Evolutionary conservation across 2,329 filamentous ascomycete genomes (phyloP), one percentile per base, ranked within the genome.

Genomic region (Botrytis aclada): DNA sequence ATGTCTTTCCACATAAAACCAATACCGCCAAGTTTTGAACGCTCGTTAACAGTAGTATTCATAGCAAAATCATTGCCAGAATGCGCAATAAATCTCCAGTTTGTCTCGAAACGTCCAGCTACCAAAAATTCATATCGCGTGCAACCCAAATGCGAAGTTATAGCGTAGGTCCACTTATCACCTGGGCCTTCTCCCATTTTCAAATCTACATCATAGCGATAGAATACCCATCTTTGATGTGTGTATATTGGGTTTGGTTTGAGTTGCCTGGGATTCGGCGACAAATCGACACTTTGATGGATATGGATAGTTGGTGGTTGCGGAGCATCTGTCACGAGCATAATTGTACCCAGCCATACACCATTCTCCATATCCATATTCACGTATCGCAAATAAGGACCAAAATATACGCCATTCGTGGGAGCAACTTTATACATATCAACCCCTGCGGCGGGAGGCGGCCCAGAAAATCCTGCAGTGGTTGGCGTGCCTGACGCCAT

Each of bases 1-100:
- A 99, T 95, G 79, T 99, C 96, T 80, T 98, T 98, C 96, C 96
- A 99, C 95, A 99, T 97, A 80, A 96, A 93, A 0, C 95, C 93
- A 1, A 97, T 88, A 1, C 96, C 96, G 43, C 96, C 96, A 1
- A 98, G 87, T 78, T 92, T 93, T 45, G 91, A 89, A 61, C 95
- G 89, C 78, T 99, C 96, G 74, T 92, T 94, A 71, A 94, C 91
- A 75, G 91, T 94, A 2, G 97, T 96, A 76, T 92, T 92, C 41
- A 97, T 87, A 0, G 94, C 92, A 81, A 98, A 99, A 81, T 99
- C 96, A 80, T 98, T 98, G 5, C 95, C 95, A 22, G 95, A 98
- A 79, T 97, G 96, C 18, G 95, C 93, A 78, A 98, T 92, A 81
- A 98, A 98, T 37, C 95, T 91, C 96, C 96, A 99, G 79, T 92